Evolutionary conservation across 1,139 yeast genomes (phyloP).

Genomic region (Taiozyma onychis): DNA sequence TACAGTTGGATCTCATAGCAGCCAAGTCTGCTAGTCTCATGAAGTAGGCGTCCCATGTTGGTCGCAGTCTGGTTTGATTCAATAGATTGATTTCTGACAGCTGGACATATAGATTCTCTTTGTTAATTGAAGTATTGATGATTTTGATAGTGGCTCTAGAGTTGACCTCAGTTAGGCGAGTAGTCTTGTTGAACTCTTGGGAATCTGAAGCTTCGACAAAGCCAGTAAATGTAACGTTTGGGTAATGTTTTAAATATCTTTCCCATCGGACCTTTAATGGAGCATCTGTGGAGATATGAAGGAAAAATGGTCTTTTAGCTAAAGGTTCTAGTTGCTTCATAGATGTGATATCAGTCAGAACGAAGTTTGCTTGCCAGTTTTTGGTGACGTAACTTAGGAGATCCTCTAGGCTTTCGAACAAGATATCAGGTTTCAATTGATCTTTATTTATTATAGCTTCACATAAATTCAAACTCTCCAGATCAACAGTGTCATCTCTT

Average conservation of each 20-base stretch:
- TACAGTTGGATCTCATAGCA: conserved; percentile 87
- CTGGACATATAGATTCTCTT: conserved; percentile 44
- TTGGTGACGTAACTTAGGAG: conserved; percentile 61
- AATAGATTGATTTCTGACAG: conserved; percentile 49
- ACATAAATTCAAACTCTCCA: conserved; percentile 10
- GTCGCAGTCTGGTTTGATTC: conserved; percentile 65
- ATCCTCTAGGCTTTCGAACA: conserved; percentile 35
- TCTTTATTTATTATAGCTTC: conserved; percentile 11
- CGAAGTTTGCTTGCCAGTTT: conserved; percentile 63
- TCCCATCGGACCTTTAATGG: conserved; percentile 52
- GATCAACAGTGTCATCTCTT: not conserved
- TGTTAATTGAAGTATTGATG: conserved; percentile 48
- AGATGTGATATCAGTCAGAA: conserved; percentile 46
- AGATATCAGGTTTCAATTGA: conserved; percentile 20
- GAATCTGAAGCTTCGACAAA: conserved; percentile 45
- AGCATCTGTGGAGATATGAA: conserved; percentile 77
- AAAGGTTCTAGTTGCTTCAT: conserved; percentile 42
- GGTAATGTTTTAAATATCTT: conserved; percentile 34
- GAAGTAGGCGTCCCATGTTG: conserved; percentile 94
- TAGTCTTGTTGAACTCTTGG: conserved; percentile 32
- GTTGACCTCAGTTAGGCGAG: conserved; percentile 44
- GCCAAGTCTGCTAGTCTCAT: conserved; percentile 93
- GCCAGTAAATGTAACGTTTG: conserved; percentile 23
- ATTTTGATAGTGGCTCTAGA: conserved; percentile 56
- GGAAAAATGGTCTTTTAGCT: conserved; percentile 76